Evolutionary conservation across 2,329 filamentous ascomycete genomes (phyloP).

Genomic region (Aspergillus sclerotialis): DNA sequence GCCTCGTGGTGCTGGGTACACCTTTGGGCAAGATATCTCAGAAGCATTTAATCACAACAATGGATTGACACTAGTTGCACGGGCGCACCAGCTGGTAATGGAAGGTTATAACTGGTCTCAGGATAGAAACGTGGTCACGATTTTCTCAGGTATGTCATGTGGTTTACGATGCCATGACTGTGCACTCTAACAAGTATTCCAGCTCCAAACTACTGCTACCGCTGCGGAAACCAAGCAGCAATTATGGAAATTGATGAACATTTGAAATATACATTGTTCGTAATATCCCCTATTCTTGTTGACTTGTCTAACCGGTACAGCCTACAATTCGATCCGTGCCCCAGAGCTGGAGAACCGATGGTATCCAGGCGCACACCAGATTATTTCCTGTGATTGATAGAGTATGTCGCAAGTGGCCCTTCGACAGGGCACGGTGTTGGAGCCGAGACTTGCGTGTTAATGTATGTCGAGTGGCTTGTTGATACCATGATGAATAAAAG

Average conservation of each 20-base stretch:
- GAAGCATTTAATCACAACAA: slow-evolving; percentile 94
- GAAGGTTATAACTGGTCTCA: slow-evolving; percentile 99
- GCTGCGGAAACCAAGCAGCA: slow-evolving; percentile 98
- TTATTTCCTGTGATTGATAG: slow-evolving; percentile 76
- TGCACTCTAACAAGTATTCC: slow-evolving; percentile 9
- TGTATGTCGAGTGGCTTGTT: neutral
- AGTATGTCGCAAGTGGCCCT: slow-evolving; percentile 22
- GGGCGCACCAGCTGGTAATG: slow-evolving; percentile 97
- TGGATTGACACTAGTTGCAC: slow-evolving; percentile 82
- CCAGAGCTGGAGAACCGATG: slow-evolving; percentile 95
- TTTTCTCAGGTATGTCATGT: slow-evolving; percentile 77
- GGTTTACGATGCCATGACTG: too few species aligned
- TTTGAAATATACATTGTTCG: slow-evolving; percentile 98
- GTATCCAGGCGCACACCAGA: slow-evolving; percentile 95
- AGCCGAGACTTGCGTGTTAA: too few species aligned
- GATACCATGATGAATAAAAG: neutral
- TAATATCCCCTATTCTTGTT: slow-evolving; percentile 24
- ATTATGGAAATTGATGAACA: slow-evolving; percentile 99
- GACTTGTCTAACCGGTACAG: slow-evolving; percentile 42
- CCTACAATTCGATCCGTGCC: slow-evolving; percentile 98
- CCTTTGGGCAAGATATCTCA: slow-evolving; percentile 93
- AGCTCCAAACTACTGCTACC: slow-evolving; percentile 92
- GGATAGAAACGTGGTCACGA: slow-evolving; percentile 95
- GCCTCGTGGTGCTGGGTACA: slow-evolving; percentile 86
- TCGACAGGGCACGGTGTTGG: slow-evolving; percentile 20